Base-by-base conservation (phyloP, 108 stramenopile species). In the Epipyxis sp. region DNA sequence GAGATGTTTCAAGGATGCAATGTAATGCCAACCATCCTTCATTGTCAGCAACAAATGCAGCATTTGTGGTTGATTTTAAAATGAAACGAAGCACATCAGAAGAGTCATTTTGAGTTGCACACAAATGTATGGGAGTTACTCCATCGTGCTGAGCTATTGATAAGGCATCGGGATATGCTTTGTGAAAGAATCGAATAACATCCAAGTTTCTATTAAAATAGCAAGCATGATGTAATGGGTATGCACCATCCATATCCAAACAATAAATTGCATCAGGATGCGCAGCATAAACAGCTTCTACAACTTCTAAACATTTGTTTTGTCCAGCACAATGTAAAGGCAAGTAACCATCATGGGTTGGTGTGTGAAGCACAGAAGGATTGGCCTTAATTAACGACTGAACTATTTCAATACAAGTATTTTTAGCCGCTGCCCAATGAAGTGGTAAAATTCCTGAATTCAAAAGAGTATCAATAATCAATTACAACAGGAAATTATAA, bases 351-450 rank as follows among this genome's bases (percentile, higher is more conserved):
- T 65, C 61, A 10, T 32, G 3, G 61, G 20, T 65, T 29, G 61
- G 13, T 37, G 10, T 3, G 6, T 65, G 20, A 3, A 25, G 20
- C 6, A 10, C 61, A 32, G 20, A 16, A 6, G 61, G 61, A 25
- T 65, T 6, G 46, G 13, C 46, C 61, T 65, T 32, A 65, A 65
- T 65, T 6, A 65, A 25, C 20, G 10, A 6, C 13, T 25, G 27
- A 29, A 65, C 10, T 32, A 65, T 65, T 16, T 65, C 61, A 16
- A 37, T 10, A 65, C 6, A 13, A 32, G 30, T 16, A 37, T 65
- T 65, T 32, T 65, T 65, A 10, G 35, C 61, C 3, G 61, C 61
- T 6, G 61, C 61, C 61, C 61, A 65, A 37, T 65, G 61, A 3
- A 65, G 25, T 35, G 61, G 61, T 35, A 65, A 32, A 16, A 65